Evolutionary conservation across 2,329 filamentous ascomycete species (phyloP).

Genomic region (Epichloe sibirici): DNA sequence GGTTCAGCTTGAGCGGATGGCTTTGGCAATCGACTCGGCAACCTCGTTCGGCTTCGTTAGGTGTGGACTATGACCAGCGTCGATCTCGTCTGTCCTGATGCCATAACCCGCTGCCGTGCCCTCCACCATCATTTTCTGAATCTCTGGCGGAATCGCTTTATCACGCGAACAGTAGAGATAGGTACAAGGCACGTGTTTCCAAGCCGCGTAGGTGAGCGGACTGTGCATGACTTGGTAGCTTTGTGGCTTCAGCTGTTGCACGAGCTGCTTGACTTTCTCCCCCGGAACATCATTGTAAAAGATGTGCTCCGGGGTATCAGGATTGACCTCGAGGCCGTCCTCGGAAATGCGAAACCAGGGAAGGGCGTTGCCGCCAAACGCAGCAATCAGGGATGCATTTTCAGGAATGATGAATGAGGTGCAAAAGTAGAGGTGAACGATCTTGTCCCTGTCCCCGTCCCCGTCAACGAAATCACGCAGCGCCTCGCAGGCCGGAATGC

Average conservation of each 20-base stretch:
- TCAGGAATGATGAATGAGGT: not conserved
- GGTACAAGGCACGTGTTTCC: not conserved
- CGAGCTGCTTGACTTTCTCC: not conserved
- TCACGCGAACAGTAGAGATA: not conserved
- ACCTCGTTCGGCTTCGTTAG: not conserved
- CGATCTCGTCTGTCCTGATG: not conserved
- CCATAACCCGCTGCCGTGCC: not conserved
- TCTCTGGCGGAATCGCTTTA: not conserved
- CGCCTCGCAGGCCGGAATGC: not conserved
- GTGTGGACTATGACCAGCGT: not conserved
- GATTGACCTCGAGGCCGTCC: not conserved
- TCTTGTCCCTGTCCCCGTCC: not conserved
- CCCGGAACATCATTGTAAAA: not conserved
- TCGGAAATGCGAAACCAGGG: not conserved
- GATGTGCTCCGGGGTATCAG: not conserved
- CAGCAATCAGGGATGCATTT: not conserved
- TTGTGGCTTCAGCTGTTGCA: not conserved
- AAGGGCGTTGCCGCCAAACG: not conserved
- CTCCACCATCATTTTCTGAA: not conserved
- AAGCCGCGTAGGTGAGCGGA: not conserved
- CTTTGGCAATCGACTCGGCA: not conserved
- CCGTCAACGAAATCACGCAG: not conserved
- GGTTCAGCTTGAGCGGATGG: not conserved
- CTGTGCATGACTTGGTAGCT: not conserved
- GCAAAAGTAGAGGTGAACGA: not conserved